Base-by-base conservation (phyloP, 176 grass and related monocot genomes). In the Thalia dealbata region DNA sequence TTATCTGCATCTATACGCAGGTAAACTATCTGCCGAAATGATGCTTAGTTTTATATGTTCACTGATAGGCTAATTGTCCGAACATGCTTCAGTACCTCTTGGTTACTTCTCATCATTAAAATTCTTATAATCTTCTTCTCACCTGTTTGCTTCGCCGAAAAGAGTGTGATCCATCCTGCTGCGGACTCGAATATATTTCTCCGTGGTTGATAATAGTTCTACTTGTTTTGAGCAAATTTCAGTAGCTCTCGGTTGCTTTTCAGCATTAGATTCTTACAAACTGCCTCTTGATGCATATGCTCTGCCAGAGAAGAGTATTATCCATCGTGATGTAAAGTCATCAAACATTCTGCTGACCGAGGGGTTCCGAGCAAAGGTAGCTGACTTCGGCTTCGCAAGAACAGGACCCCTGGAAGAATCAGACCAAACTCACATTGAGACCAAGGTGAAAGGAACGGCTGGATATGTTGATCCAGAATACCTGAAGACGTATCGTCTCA, bases 1-100 rank as follows among this genome's bases (percentile, higher is more conserved):
- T 76, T 97, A 92, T 86, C 82, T 97, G 73, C 93, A 97, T 85
- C 69, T 90, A 43, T 97, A 92, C 86, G 89, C 93, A 86, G 93
- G 93, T 92, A 78, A n/a, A n/a, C n/a, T n/a, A n/a, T n/a, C n/a
- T n/a, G n/a, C n/a, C n/a, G n/a, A n/a, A n/a, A n/a, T n/a, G n/a
- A n/a, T n/a, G n/a, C n/a, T n/a, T n/a, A n/a, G n/a, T n/a, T n/a
- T n/a, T n/a, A n/a, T n/a, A n/a, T n/a, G 32, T 38, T 38, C 32
- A 38, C 32, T 4, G 32, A 38, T 38, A 38, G 32, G 32, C 4
- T 38, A 38, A 38, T 38, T 38, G 32, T 38, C 4, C 4, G 32
- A 38, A 38, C 32, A 38, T 38, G 1, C 4, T 38, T 38, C 32
- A 38, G 32, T 38, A 38, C 3, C 32, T 38, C 4, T 38, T 38